These are phyloP conservation scores for Pseudogymnoascus sp. DNA, from an alignment of 2,329 filamentous ascomycete genomes.

Conservation along the genomic window DNA sequence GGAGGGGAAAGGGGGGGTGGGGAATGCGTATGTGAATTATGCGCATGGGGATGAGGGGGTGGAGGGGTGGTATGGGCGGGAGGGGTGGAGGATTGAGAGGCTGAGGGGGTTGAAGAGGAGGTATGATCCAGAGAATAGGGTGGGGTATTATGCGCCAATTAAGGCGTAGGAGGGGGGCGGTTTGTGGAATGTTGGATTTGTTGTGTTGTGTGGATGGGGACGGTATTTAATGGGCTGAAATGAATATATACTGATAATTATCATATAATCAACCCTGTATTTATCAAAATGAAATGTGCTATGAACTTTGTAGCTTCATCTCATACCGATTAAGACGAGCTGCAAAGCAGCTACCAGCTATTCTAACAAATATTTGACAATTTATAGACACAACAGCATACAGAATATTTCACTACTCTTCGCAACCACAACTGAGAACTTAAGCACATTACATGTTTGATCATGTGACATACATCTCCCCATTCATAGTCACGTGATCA, in stretches of 20 bases:
- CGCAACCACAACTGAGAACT: not conserved
- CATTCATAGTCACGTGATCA: too few species aligned
- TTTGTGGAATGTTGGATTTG: not conserved
- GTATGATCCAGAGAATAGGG: constrained; percentile 4
- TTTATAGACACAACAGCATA: too few species aligned
- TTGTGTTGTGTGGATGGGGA: not conserved
- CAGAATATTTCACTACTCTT: too few species aligned
- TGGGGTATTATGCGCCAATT: constrained; percentile 10
- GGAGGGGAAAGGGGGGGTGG: not conserved
- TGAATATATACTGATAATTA: not conserved
- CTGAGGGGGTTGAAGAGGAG: constrained; percentile 4
- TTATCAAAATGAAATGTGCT: not conserved
- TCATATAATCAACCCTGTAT: not conserved
- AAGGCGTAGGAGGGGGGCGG: not conserved
- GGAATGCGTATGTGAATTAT: constrained; percentile 19
- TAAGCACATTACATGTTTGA: not conserved
- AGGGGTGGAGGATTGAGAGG: constrained; percentile 11
- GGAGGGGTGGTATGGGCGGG: constrained; percentile 14
- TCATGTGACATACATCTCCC: not conserved
- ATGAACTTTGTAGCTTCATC: not conserved
- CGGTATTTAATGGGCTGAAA: not conserved
- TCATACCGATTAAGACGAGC: not conserved
- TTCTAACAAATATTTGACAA: too few species aligned
- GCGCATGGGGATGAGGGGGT: constrained; percentile 13
- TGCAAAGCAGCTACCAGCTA: not conserved